Evolutionary conservation across 2,329 filamentous ascomycete genomes (phyloP), one percentile per base, ranked within the genome.

Genomic region (Aspergillus melleus): DNA sequence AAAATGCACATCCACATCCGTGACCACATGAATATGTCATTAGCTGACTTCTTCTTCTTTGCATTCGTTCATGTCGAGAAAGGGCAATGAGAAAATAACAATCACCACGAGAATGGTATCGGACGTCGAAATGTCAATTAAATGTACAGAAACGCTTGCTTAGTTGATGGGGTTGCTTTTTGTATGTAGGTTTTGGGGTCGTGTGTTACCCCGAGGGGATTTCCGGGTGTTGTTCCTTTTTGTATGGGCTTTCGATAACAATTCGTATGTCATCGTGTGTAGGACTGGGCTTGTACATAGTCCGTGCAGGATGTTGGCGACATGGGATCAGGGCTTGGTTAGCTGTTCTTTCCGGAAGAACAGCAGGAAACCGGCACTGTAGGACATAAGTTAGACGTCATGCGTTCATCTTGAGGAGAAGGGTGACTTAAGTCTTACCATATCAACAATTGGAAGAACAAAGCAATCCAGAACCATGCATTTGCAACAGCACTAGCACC

Each of bases 391-490:
- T 52, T 20, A 63, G 32, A 22, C 6, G 14, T n/a, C 1, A 26
- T 19, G 36, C 20, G 11, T 58, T 11, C 12, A 36, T 11, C 14
- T 11, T 12, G 1, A n/a, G 4, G 4, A 54, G 1, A 19, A 16
- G 5, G 3, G 10, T 8, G 16, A 2, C 8, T 26, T 14, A 49
- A 62, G 76, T 77, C 52, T 84, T 82, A 71, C 84, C 76, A 88
- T 61, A 89, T 81, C 22, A 80, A 72, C 55, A 88, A 70, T 69
- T 90, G 87, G 57, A 84, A 77, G 8, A 80, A 60, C 39, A 89
- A 68, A 53, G 81, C 84, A 59, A 88, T 76, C 86, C 86, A 89
- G 70, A 89, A 88, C 79, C 81, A 84, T 16, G 79, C 76, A 59
- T 81, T 80, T 12, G 74, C 79, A 42, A 86, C 69, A 12, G 78